Evolutionary conservation across 768 basidiomycete genomes (phyloP), one percentile per base, ranked within the genome.

Genomic region (Lentinula lateritia): DNA sequence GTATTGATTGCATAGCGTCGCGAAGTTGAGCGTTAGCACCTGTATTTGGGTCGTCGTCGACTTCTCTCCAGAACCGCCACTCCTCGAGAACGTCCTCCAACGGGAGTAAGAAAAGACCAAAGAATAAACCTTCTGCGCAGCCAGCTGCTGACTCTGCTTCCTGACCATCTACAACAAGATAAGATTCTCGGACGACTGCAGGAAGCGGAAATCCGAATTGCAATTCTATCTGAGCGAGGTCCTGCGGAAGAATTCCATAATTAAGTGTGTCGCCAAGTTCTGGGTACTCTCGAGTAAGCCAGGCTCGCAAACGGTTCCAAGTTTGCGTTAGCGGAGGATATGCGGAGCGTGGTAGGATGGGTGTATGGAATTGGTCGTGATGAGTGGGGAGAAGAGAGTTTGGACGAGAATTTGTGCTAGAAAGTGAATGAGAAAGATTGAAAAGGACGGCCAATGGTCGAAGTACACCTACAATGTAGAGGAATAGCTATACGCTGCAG

Each of bases 241-340:
- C 88, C 65, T 83, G 82, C 9, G 89, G 88, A 58, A 88, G 81
- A 64, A 93, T 90, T 64, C 93, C 93, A 68, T 90, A 92, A 73
- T 96, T 96, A 66, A 98, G 89, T 8, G 95, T 97, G 73, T 98
- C 95, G 34, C 90, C 91, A 18, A 98, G 83, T 69, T 98, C 95
- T 50, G 95, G 93, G 75, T 96, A 96, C 75, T 95, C 88, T 62
- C 87, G 82, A 62, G 75, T 78, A 18, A 97, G 86, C 85, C 93
- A 93, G n/a, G 75, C 69, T 62, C 87, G 88, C 54, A 98, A 80
- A 23, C 95, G 87, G 65, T 82, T 79, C 92, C 95, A 97, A 1
- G 94, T 93, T 52, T 81, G 82, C 16, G 83, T 73, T n/a, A 97
- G 77, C 32, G 93, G 87, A 2, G 95, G 94, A 71, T 92, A 94